Base-by-base conservation (phyloP, 345 rosid species). In the Aegle marmelos region DNA sequence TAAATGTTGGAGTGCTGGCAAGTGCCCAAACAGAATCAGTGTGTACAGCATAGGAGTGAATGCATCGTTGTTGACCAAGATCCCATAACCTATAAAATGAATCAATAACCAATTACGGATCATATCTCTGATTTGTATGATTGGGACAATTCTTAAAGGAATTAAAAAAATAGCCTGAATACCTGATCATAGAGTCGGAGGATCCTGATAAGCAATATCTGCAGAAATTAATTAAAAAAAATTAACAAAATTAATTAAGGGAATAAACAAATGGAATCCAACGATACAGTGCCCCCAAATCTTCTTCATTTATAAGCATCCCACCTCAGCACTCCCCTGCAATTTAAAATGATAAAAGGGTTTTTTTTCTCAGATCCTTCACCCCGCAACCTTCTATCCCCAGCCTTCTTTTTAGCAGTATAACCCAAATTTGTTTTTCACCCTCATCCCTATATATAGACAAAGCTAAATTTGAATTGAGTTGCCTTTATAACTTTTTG, bases 21-120 rank as follows among this genome's bases (percentile, higher is more conserved):
- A 97, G 98, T 33, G 99, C 97, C 99, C 99, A 97, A 68, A 97
- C 99, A 84, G 99, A 97, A 88, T 97, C 98, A 58, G 99, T 97
- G 82, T 97, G 99, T 80, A 97, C 99, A 24, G 99, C 98, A 86
- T 97, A 97, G 63, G 99, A 94, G 87, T 97, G 99, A 83, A 97
- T 72, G 76, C 99, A 97, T 67, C 99, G 92, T 84, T 97, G 99
- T 90, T 94, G 98, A 80, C 99, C 98, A 84, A 97, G 93, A 85
- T 97, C 99, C 99, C 99, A 97, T 74, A 97, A 86, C 86, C 99
- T 97, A 83, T 39, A 60, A 77, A 50, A 27, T 73, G 58, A 63
- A 74, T 81, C 70, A 66, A 71, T 41, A 80, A 86, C 61, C 80
- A 75, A 78, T 80, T 69, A 79, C 69, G 66, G 77, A 33, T 67